Percentiles rank a stretch among this genome's conserved stretches.
Conservation (phyloP, 208 protist species). For the Trypanosoma melophagium region DNA sequence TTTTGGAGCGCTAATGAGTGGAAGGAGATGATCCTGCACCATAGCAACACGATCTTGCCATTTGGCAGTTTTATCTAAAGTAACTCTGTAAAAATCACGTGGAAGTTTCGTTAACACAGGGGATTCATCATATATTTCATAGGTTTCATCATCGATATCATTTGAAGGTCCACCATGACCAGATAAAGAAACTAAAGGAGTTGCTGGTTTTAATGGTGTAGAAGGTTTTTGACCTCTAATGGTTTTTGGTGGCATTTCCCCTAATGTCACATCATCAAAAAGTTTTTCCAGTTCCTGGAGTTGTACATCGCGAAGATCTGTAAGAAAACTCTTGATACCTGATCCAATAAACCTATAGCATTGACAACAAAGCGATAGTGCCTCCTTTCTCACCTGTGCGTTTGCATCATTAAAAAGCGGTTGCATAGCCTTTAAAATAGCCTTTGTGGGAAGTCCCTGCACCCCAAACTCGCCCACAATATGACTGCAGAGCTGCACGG, state of each 20-base stretch:
- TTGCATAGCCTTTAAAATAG: slow-evolving; percentile 74
- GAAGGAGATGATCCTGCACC: slow-evolving; percentile 65
- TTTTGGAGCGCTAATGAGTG: slow-evolving; percentile 58
- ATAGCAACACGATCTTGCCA: slow-evolving; percentile 79
- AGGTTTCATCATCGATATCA: slow-evolving; percentile 52
- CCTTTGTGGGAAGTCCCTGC: slow-evolving; percentile 55
- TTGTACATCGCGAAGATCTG: slow-evolving; percentile 82
- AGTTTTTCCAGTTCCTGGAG: slow-evolving; percentile 81
- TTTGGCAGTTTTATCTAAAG: slow-evolving; percentile 66
- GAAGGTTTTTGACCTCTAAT: slow-evolving; percentile 24
- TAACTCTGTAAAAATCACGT: slow-evolving; percentile 68
- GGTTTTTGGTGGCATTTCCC: slow-evolving; percentile 28
- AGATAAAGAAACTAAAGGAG: not conserved
- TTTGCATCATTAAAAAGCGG: slow-evolving; percentile 84
- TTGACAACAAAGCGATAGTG: slow-evolving; percentile 64
- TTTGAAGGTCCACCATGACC: slow-evolving; percentile 20
- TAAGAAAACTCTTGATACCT: slow-evolving; percentile 67
- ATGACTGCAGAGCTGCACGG: slow-evolving; percentile 46
- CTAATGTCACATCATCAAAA: slow-evolving; percentile 48
- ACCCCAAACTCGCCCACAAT: slow-evolving; percentile 75
- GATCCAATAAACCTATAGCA: slow-evolving; percentile 84
- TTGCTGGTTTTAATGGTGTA: slow-evolving; percentile 18
- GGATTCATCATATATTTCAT: slow-evolving; percentile 58
- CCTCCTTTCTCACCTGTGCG: slow-evolving; percentile 76
- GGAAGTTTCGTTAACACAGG: slow-evolving; percentile 64